Conservation (phyloP, 2,329 filamentous ascomycete species). For the Curvularia verruculosa region DNA sequence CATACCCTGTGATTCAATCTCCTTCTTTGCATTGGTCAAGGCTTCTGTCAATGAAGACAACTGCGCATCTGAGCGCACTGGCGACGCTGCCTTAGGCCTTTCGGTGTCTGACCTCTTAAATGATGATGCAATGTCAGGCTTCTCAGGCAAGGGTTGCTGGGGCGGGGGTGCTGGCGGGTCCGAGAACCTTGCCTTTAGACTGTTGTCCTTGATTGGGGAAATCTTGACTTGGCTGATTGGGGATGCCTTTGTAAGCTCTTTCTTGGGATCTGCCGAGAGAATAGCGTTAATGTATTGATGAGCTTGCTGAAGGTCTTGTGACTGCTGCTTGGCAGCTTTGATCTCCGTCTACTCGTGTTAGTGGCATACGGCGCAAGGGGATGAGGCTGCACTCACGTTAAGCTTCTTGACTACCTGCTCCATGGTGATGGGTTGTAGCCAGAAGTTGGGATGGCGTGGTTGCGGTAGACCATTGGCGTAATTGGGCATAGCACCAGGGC, state of each 20-base stretch:
- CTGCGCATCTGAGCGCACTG: constrained; percentile 70
- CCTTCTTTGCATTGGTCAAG: constrained; percentile 80
- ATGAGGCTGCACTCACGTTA: constrained; percentile 64
- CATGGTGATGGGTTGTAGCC: constrained; percentile 86
- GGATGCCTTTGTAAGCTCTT: constrained; percentile 57
- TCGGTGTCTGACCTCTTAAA: constrained; percentile 80
- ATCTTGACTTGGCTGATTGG: constrained; percentile 50
- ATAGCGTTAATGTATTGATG: constrained; percentile 80
- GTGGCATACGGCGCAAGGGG: constrained; percentile 13
- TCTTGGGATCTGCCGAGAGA: constrained; percentile 70
- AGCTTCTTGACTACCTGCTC: constrained; percentile 92
- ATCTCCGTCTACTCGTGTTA: constrained; percentile 73
- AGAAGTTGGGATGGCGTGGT: constrained; percentile 79
- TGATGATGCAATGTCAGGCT: constrained; percentile 74
- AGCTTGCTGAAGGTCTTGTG: constrained; percentile 82
- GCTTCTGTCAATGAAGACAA: constrained; percentile 85
- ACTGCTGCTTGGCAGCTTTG: constrained; percentile 85
- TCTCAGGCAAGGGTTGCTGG: constrained; percentile 90
- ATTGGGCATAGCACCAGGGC: constrained; percentile 61
- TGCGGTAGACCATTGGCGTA: constrained; percentile 67
- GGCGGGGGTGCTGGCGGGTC: constrained; percentile 93
- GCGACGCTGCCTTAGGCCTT: constrained; percentile 68
- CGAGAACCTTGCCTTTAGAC: constrained; percentile 79
- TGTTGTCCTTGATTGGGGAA: constrained; percentile 64
- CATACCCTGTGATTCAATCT: constrained; percentile 81